Percentiles rank a stretch among this genome's conserved stretches.
Evolutionary conservation across 495 filamentous ascomycete species (phyloP).

Genomic region (Platismatia glauca): DNA sequence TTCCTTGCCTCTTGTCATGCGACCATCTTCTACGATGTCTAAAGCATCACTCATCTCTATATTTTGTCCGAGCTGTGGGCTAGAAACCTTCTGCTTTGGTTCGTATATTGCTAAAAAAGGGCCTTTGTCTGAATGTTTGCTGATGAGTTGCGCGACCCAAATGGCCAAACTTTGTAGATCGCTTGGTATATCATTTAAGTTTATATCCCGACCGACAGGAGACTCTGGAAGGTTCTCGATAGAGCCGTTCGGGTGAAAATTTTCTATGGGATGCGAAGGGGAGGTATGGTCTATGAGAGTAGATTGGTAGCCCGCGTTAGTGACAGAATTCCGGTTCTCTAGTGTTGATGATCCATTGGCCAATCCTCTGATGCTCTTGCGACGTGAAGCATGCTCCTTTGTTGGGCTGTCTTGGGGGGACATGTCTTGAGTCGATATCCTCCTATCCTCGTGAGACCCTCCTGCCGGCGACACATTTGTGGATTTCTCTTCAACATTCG

Average conservation of each 20-base stretch:
- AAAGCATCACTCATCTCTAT: background rate
- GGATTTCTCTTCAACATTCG: background rate
- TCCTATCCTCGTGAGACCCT: background rate
- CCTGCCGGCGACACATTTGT: background rate
- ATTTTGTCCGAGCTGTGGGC: background rate
- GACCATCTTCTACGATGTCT: background rate
- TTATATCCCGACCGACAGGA: background rate
- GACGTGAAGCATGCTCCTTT: background rate
- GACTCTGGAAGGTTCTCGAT: background rate
- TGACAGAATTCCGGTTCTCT: too few species aligned
- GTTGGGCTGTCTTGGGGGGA: background rate
- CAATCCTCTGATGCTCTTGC: background rate
- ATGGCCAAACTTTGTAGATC: background rate
- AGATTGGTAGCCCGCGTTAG: background rate
- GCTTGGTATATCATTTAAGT: background rate
- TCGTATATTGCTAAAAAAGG: background rate
- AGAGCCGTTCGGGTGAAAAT: too few species aligned
- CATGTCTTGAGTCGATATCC: background rate
- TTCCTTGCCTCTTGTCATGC: conserved; percentile 2
- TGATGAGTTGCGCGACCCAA: background rate
- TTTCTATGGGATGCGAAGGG: background rate
- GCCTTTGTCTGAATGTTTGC: background rate
- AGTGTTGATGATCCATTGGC: background rate
- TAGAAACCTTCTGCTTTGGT: background rate
- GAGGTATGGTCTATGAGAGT: background rate